Percentiles rank a stretch among this genome's conserved stretches.
Conservation (phyloP, 1,139 yeast species). For the Meyerozyma elateridarum region DNA sequence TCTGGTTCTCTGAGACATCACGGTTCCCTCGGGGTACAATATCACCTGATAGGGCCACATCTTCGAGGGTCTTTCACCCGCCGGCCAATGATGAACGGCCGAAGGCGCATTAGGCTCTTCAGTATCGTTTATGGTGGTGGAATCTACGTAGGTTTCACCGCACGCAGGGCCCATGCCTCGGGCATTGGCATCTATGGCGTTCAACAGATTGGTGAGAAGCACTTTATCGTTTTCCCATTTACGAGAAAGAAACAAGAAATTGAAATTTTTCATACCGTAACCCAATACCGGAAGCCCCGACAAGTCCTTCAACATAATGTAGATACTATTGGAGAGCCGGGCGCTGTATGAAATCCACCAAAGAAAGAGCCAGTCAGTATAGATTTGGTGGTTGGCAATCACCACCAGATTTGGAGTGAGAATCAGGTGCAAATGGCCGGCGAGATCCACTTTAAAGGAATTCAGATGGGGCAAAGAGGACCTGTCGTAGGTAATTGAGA, state of each 20-base stretch:
- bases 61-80: slow-evolving; percentile 24
- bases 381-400: slow-evolving; percentile 86
- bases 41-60: slow-evolving; percentile 52
- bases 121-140: slow-evolving; percentile 11
- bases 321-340: slow-evolving; percentile 54
- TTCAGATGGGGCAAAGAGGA: slow-evolving; percentile 17
- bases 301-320: slow-evolving; percentile 76
- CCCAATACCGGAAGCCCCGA: slow-evolving; percentile 75
- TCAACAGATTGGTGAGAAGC: slow-evolving; percentile 51
- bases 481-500: slow-evolving; percentile 40
- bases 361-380: slow-evolving; percentile 88
- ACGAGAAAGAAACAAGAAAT: slow-evolving; percentile 75
- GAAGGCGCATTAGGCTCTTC: slow-evolving; percentile 14
- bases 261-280: slow-evolving; percentile 77
- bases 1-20: slow-evolving; percentile 63
- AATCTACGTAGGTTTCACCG: slow-evolving; percentile 35
- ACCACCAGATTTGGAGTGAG: slow-evolving; percentile 53
- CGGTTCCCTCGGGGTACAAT: slow-evolving; percentile 94
- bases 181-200: slow-evolving; percentile 50
- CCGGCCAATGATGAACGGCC: slow-evolving; percentile 33
- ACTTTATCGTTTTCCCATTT: slow-evolving; percentile 78
- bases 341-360: slow-evolving; percentile 87
- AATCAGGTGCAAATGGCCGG: slow-evolving; percentile 25
- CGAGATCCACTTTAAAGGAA: slow-evolving; percentile 15
- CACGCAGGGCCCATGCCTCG: slow-evolving; percentile 49